Evolutionary conservation across 495 filamentous ascomycete genomes (phyloP).

Genomic region (Bathelium albidoporum): DNA sequence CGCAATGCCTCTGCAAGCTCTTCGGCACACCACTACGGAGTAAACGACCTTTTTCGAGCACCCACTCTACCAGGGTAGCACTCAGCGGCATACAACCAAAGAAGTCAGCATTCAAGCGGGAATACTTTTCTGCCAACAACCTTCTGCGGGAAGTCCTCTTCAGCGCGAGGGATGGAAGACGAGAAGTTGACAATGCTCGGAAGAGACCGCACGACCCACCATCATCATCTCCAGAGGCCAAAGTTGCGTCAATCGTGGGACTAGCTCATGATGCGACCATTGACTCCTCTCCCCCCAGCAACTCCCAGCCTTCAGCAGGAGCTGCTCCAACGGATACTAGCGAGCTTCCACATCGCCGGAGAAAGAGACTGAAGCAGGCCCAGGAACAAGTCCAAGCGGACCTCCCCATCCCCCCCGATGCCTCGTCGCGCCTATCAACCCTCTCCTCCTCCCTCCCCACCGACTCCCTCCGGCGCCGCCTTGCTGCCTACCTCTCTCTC

Average conservation of each 20-base stretch:
- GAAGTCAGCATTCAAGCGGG: background rate
- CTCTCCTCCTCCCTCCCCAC: conserved; percentile 57
- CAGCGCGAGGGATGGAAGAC: background rate
- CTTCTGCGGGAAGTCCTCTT: background rate
- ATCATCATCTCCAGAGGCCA: background rate
- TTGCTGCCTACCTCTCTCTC: conserved; percentile 83
- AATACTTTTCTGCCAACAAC: background rate
- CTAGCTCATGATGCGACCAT: background rate
- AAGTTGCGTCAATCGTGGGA: background rate
- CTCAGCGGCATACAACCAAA: background rate
- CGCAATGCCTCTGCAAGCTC: background rate
- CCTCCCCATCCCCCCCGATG: conserved; percentile 60
- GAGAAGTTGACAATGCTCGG: background rate
- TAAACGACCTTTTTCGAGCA: background rate
- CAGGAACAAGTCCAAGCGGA: conserved; percentile 8
- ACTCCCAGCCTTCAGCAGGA: background rate
- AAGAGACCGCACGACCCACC: background rate
- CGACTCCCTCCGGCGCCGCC: conserved; percentile 58
- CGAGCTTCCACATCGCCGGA: conserved; percentile 30
- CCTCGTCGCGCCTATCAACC: conserved; percentile 68
- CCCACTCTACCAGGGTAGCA: background rate
- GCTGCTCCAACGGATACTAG: background rate
- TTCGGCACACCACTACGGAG: background rate
- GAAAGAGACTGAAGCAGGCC: conserved; percentile 22
- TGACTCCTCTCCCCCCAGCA: background rate